These are phyloP conservation scores for Neurospora africana DNA, from an alignment of 495 filamentous ascomycete species.

Conservation along the genomic window DNA sequence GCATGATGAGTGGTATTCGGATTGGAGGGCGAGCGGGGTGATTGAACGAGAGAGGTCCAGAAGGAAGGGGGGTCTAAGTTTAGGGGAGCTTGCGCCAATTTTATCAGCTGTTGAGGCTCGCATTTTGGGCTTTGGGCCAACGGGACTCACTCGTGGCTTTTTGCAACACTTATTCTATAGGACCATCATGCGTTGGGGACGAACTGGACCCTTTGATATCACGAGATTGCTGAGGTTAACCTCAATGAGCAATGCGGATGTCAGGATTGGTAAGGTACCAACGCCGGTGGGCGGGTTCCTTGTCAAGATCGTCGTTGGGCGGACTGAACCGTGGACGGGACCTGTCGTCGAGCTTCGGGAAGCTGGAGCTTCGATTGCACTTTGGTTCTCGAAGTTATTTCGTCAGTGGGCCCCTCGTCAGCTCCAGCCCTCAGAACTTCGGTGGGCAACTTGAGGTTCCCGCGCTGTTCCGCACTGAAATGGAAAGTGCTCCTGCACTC, in stretches of 20 bases:
- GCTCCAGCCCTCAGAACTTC: neutral
- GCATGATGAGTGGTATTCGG: slow-evolving; percentile 44
- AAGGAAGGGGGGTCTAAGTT: neutral
- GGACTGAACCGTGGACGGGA: neutral
- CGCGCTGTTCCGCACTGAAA: neutral
- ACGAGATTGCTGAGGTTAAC: neutral
- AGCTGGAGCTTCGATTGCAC: neutral
- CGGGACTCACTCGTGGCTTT: neutral
- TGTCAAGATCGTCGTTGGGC: neutral
- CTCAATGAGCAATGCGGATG: neutral
- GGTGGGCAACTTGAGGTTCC: neutral
- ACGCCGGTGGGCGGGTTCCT: neutral
- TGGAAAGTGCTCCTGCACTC: neutral
- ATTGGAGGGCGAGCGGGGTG: neutral
- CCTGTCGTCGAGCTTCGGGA: neutral
- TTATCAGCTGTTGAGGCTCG: slow-evolving; percentile 1
- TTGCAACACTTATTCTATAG: neutral
- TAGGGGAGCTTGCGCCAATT: slow-evolving; percentile 7
- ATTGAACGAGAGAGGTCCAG: neutral
- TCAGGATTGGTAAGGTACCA: neutral
- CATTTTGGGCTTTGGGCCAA: neutral
- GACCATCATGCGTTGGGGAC: neutral
- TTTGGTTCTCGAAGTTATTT: neutral
- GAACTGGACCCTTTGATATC: neutral
- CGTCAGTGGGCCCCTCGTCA: neutral